Percentiles rank a stretch among this genome's conserved stretches.
Evolutionary conservation across 2,329 filamentous ascomycete species (phyloP).

Genomic region (Talaromyces marneffei): DNA sequence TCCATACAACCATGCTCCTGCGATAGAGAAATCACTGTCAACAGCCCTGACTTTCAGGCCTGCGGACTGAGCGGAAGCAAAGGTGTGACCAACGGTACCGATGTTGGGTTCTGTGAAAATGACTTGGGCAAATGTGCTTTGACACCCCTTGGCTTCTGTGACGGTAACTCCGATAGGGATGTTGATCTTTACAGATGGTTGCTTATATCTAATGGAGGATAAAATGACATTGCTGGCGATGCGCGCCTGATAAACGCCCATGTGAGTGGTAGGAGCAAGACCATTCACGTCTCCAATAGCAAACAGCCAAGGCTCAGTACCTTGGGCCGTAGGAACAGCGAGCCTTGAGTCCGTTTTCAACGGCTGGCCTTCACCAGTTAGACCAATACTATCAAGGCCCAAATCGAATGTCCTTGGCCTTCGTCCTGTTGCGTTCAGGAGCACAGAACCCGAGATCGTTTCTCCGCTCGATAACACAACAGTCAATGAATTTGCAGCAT

Average conservation of each 20-base stretch:
- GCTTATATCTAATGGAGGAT: background rate
- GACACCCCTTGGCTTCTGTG: background rate
- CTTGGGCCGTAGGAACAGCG: background rate
- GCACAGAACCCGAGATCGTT: background rate
- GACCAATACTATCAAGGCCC: background rate
- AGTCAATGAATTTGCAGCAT: background rate
- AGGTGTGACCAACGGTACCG: background rate
- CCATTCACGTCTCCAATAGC: background rate
- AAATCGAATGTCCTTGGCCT: background rate
- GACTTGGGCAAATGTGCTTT: background rate
- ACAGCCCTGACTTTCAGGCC: background rate
- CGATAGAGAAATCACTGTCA: background rate
- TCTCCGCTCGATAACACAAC: background rate
- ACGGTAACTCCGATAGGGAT: background rate
- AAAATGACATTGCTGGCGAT: background rate
- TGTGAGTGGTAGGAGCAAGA: background rate
- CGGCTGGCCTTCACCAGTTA: background rate
- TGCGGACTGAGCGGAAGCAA: background rate
- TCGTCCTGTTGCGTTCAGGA: background rate
- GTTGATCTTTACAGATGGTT: background rate
- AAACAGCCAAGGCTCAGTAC: background rate
- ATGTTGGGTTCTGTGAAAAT: background rate
- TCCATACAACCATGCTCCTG: background rate
- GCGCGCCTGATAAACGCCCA: background rate
- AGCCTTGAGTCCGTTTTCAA: background rate